Evolutionary conservation across 805 yeast genomes (phyloP), one percentile per base, ranked within the genome.

Genomic region (Monosporozyma siamensis): DNA sequence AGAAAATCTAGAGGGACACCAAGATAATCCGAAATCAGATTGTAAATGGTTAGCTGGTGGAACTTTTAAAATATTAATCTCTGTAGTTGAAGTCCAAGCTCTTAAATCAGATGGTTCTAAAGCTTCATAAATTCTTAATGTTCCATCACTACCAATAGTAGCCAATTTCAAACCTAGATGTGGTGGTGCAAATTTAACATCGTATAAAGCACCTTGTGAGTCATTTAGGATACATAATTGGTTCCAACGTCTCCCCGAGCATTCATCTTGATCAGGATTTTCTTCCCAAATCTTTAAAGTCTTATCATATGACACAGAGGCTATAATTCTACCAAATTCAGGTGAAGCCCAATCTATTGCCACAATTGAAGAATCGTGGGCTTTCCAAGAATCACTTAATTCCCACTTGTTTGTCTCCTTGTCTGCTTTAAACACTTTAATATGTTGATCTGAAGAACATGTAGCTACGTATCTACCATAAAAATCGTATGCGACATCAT

Each of bases 381-480:
- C 97, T 51, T 83, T 84, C 94, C 96, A 92, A 38, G 84, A 79
- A 62, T 90, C 97, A 54, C 81, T 80, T 43, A 85, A 64, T 15
- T 75, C 75, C 97, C 97, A 92, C 15, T 78, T 72, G 15, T 43
- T 44, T 1, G 81, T 71, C 22, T 72, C 65, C 12, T 78, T 63
- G 51, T 81, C 84, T 26, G 82, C 67, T 57, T 85, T 90, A 59
- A 88, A 92, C 25, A 92, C 89, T 55, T 87, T 86, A 48, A 92
- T 75, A 55, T 86, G 95, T 55, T 89, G 96, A 64, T 92, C 98
- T 0, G 95, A 85, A 4, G 96, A 86, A 46, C 95, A 89, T 0
- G 97, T 90, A 2, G 97, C 98, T 44, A 92, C 69, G 47, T 88
- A 85, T 42, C 80, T 77, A 1, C 98, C 97, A 58, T 90, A 90